A percentile compares a stretch with the other conserved stretches of the same genome.
These are phyloP conservation scores for Amniculicola lignicola DNA, from an alignment of 495 filamentous ascomycete species.

Conservation along the genomic window DNA sequence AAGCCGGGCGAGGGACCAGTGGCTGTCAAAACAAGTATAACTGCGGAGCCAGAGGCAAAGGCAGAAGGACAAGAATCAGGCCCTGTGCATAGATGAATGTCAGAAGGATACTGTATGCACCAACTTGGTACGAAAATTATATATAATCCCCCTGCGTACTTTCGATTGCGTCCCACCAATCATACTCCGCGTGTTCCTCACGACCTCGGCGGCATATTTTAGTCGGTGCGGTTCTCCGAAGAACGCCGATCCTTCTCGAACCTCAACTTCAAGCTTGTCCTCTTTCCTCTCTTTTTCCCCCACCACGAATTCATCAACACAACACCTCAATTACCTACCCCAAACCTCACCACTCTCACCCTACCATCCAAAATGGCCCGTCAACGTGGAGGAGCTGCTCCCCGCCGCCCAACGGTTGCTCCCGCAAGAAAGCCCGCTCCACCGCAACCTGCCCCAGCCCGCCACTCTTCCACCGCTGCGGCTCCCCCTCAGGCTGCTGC, in stretches of 20 bases:
- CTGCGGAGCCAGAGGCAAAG: too few species aligned
- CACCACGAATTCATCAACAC: constrained; percentile 5
- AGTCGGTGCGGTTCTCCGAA: too few species aligned
- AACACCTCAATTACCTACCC: constrained; percentile 1
- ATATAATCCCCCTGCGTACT: too few species aligned
- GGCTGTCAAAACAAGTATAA: too few species aligned
- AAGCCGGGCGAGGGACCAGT: constrained; percentile 7
- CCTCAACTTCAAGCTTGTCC: constrained; percentile 15
- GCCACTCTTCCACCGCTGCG: constrained; percentile 41
- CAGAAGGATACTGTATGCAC: too few species aligned
- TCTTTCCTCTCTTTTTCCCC: background rate
- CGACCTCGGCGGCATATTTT: background rate
- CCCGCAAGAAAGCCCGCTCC: constrained; percentile 23
- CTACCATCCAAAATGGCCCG: constrained; percentile 40
- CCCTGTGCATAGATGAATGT: too few species aligned
- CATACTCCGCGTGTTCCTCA: too few species aligned
- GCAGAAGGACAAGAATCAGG: too few species aligned
- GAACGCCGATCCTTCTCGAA: constrained; percentile 33
- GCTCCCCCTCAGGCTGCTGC: constrained; percentile 33
- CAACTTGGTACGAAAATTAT: too few species aligned
- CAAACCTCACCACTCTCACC: background rate
- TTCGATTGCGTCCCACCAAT: too few species aligned
- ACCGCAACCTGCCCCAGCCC: constrained; percentile 33
- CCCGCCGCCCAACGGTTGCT: constrained; percentile 35
- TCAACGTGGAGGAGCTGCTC: constrained; percentile 38